A percentile compares a stretch with the other conserved stretches of the same genome.
Evolutionary conservation across 176 grass and related monocot genomes (phyloP).

Genomic region (maize (Zea mays)): Zm-B73-REFERENCE-NAM-5.0 NC_050098.1:223359501-223360000

Average conservation of each 20-base stretch:
- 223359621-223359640: slow-evolving; percentile 61
- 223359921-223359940: slow-evolving; percentile 71
- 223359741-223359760: slow-evolving; percentile 84
- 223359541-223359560: slow-evolving; percentile 55
- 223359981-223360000: slow-evolving; percentile 86
- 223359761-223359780: slow-evolving; percentile 83
- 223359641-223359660: slow-evolving; percentile 95
- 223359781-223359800: slow-evolving; percentile 82
- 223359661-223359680: slow-evolving; percentile 79
- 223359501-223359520: slow-evolving; percentile 56
- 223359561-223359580: slow-evolving; percentile 78
- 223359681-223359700: slow-evolving; percentile 73
- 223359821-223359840: slow-evolving; percentile 87
- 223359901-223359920: slow-evolving; percentile 91
- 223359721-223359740: slow-evolving; percentile 82
- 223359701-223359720: slow-evolving; percentile 83
- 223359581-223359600: slow-evolving; percentile 87
- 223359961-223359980: slow-evolving; percentile 89
- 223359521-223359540: slow-evolving; percentile 32
- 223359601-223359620: slow-evolving; percentile 75
- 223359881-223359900: slow-evolving; percentile 91
- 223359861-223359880: slow-evolving; percentile 95
- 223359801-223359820: slow-evolving; percentile 92
- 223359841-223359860: slow-evolving; percentile 80
- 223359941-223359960: slow-evolving; percentile 90